Conservation (phyloP, 1,139 yeast species). For the Lizanozyma gosingica region DNA sequence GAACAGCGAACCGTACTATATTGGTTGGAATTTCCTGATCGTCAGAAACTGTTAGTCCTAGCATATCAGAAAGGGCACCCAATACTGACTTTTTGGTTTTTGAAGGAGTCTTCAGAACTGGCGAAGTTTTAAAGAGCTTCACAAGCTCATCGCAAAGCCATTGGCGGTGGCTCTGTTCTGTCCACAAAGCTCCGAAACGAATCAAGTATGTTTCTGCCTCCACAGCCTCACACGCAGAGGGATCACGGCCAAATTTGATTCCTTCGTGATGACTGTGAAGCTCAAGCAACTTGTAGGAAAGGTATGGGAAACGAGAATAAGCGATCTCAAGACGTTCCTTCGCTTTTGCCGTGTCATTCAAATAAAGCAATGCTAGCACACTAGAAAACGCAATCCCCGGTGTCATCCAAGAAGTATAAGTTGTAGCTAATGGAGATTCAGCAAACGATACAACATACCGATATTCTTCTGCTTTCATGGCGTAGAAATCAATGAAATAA, state of each 20-base stretch:
- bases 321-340: constrained; percentile 39
- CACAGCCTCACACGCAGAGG: constrained; percentile 17
- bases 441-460: constrained; percentile 50
- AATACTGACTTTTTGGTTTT: constrained; percentile 5
- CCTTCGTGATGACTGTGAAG: constrained; percentile 14
- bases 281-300: constrained; percentile 45
- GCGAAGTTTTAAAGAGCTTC: constrained; percentile 18
- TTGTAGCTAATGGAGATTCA: constrained; percentile 44
- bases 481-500: constrained; percentile 73
- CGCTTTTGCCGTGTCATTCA: constrained; percentile 37
- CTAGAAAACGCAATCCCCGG: constrained; percentile 66
- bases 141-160: constrained; percentile 42
- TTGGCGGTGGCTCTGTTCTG: constrained; percentile 31
- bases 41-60: constrained; percentile 1
- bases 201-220: constrained; percentile 45
- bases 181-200: constrained; percentile 43
- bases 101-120: constrained; percentile 6
- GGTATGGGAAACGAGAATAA: constrained; percentile 47
- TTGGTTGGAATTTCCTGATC: constrained; percentile 42
- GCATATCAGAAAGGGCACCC: not conserved
- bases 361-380: constrained; percentile 48
- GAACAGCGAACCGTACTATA: constrained; percentile 53
- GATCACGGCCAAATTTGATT: constrained; percentile 12
- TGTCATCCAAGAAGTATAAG: constrained; percentile 60
- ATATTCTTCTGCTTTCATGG: constrained; percentile 59